Evolutionary conservation across 2,329 filamentous ascomycete genomes (phyloP).

Genomic region (Monosporascus sp.): DNA sequence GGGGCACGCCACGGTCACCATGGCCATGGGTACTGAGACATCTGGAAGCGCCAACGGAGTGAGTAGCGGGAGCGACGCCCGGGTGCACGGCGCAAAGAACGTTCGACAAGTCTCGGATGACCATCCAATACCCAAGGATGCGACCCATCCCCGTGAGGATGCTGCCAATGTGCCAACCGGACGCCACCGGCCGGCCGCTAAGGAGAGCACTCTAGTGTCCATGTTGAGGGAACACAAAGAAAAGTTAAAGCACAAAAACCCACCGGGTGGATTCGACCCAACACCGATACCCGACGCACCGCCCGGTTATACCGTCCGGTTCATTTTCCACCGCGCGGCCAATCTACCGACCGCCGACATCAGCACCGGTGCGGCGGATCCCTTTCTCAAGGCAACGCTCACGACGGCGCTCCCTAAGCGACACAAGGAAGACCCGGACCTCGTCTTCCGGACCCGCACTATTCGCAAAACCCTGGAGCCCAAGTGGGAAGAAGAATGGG

Average conservation of each 20-base stretch:
- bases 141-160: slow-evolving; percentile 3
- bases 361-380: slow-evolving; percentile 72
- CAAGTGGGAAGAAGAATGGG: slow-evolving; percentile 79
- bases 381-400: slow-evolving; percentile 74
- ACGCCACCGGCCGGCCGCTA: slow-evolving; percentile 4
- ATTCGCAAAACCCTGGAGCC: slow-evolving; percentile 68
- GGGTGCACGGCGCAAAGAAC: slow-evolving; percentile 30
- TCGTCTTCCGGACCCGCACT: slow-evolving; percentile 71
- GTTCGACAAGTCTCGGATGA: slow-evolving; percentile 11
- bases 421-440: slow-evolving; percentile 79
- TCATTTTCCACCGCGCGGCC: slow-evolving; percentile 75
- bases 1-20: not conserved
- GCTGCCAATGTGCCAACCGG: slow-evolving; percentile 7
- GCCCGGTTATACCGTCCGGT: slow-evolving; percentile 76
- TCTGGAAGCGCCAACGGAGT: slow-evolving; percentile 7
- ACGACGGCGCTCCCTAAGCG: slow-evolving; percentile 63
- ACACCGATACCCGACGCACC: slow-evolving; percentile 71
- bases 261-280: slow-evolving; percentile 72
- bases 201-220: slow-evolving; percentile 22
- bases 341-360: slow-evolving; percentile 83
- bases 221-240: slow-evolving; percentile 31
- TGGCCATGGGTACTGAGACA: slow-evolving; percentile 1
- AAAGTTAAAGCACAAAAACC: slow-evolving; percentile 40
- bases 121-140: slow-evolving; percentile 8
- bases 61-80: slow-evolving; percentile 4